Evolutionary conservation across 2,329 filamentous ascomycete species (phyloP).

Genomic region (Venturia effusa): DNA sequence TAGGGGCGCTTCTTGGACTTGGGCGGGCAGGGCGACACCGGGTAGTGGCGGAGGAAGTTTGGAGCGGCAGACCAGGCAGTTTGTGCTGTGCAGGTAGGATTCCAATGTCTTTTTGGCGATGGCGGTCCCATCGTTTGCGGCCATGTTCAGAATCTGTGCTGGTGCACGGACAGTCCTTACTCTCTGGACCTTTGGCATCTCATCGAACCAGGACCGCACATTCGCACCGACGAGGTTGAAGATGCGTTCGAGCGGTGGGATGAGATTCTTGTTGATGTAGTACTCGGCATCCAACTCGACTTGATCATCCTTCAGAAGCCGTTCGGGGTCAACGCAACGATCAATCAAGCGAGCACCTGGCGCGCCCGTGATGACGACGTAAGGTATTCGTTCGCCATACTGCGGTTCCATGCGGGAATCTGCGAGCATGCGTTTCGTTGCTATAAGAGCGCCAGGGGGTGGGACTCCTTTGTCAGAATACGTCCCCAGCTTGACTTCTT

Average conservation of each 20-base stretch:
- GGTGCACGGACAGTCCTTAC: constrained; percentile 50
- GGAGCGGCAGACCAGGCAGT: constrained; percentile 65
- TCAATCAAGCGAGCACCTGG: constrained; percentile 80
- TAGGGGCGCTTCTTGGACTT: constrained; percentile 14
- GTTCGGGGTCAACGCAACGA: constrained; percentile 80
- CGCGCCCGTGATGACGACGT: constrained; percentile 81
- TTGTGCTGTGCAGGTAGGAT: constrained; percentile 74
- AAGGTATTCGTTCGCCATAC: constrained; percentile 89
- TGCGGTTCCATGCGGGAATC: constrained; percentile 84
- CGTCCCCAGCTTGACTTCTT: constrained; percentile 79
- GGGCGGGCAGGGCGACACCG: constrained; percentile 11
- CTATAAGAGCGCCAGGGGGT: constrained; percentile 81
- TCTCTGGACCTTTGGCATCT: constrained; percentile 86
- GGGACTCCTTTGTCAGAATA: constrained; percentile 73
- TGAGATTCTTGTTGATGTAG: constrained; percentile 92
- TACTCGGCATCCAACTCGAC: constrained; percentile 85
- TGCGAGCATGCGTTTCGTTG: constrained; percentile 72
- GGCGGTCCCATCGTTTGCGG: constrained; percentile 17
- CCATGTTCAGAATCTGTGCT: constrained; percentile 15
- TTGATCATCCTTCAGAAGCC: constrained; percentile 64
- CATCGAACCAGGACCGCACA: constrained; percentile 83
- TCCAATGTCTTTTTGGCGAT: constrained; percentile 66
- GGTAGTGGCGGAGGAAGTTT: constrained; percentile 38
- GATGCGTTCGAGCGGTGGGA: constrained; percentile 88
- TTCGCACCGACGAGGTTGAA: constrained; percentile 94